Base-by-base conservation (phyloP, 192 early-diverging fungal species). In the Linnemannia zychae region DNA sequence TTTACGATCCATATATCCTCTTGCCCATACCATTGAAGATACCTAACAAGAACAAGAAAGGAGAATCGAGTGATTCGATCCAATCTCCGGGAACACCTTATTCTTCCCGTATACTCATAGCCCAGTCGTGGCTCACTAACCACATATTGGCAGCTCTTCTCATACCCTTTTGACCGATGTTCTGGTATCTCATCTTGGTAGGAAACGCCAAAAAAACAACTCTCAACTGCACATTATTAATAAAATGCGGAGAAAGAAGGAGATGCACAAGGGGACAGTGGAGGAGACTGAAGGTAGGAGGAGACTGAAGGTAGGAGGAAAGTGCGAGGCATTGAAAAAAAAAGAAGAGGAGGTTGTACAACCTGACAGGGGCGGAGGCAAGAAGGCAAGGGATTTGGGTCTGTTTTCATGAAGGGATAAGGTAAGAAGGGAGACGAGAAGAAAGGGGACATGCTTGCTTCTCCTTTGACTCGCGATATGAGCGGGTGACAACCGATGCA, bases 161-260 rank as follows among this genome's bases (percentile, higher is more conserved):
- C 66, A 16, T 67, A n/a, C 66, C 66, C 17, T 18, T 40, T 68
- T 20, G 48, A 71, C 69, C 48, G 46, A 11, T 46, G 28, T 40
- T 18, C 67, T 7, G 67, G 34, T 40, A 38, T 68, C 38, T 40
- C 36, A 40, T 36, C 38, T 68, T 33, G 67, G 22, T 67, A 31
- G 57, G 57, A n/a, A 63, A 31, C 24, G 57, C 11, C 15, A 63
- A 49, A 24, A 31, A 63, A 24, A 31, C 24, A 63, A 31, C 57
- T 13, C 12, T 31, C 53, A 31, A 24, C 24, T 63, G 31, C 36
- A 38, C 67, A 69, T 40, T 40, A 37, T 18, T 40, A 69, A 37
- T 40, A 69, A 37, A 69, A 69, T 36, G 67, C 20, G 67, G 67
- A 24, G 67, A 37, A 69, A 40, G 37, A 68, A 68, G 67, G 67